phyloP scores from a whole-genome alignment of 2,329 filamentous ascomycete genomes.

The Tolypocladium ovalisporum region DNA sequence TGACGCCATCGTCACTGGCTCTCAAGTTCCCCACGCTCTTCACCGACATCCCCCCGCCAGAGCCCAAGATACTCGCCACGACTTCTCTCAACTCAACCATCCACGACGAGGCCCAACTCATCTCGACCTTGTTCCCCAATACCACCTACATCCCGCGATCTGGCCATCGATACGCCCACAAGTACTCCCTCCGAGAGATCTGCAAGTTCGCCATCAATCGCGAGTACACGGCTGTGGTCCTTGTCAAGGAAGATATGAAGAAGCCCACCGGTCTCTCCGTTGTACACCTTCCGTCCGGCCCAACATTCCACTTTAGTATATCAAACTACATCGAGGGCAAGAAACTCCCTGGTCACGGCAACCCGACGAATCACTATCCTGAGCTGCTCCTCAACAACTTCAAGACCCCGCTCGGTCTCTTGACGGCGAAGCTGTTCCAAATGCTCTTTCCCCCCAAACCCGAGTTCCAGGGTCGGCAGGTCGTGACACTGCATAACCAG shows the following conservation, averaged over 20 bases:
- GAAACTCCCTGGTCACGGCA: constrained; percentile 78
- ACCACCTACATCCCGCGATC: constrained; percentile 78
- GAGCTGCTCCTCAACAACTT: constrained; percentile 92
- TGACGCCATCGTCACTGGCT: constrained; percentile 48
- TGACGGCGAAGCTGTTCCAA: constrained; percentile 74
- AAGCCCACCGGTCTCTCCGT: constrained; percentile 72
- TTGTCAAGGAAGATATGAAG: constrained; percentile 86
- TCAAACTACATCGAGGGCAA: constrained; percentile 85
- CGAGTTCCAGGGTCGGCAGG: constrained; percentile 76
- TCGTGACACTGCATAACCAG: constrained; percentile 89
- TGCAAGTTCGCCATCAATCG: constrained; percentile 72
- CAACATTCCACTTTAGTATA: constrained; percentile 87
- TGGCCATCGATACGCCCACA: constrained; percentile 72
- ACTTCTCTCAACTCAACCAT: constrained; percentile 83
- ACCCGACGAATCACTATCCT: constrained; percentile 80
- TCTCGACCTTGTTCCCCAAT: constrained; percentile 79
- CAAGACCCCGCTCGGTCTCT: constrained; percentile 78
- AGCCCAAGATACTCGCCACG: constrained; percentile 83
- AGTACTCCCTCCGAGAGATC: constrained; percentile 88
- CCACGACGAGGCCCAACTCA: constrained; percentile 68
- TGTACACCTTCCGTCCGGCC: constrained; percentile 71
- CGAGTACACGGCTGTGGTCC: constrained; percentile 71
- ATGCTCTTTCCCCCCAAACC: constrained; percentile 56
- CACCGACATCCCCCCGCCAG: constrained; percentile 43
- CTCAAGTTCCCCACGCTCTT: constrained; percentile 54